Conservation (phyloP, 495 filamentous ascomycete species). For the Umbilicaria muhlenbergii region DNA sequence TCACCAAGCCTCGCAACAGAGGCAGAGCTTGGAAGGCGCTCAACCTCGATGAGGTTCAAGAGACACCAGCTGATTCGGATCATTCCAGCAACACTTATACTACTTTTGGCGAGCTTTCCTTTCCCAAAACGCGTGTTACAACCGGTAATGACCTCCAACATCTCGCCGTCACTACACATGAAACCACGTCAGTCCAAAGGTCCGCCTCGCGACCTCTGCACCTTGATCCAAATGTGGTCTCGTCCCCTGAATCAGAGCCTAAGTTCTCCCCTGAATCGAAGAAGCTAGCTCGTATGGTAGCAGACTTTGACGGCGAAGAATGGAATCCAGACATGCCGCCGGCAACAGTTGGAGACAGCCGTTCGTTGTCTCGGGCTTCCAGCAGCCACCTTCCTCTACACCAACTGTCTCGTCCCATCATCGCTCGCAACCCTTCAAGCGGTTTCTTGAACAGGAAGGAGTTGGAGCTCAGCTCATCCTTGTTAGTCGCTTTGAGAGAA, state of each 20-base stretch:
- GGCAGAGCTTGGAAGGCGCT: slow-evolving; percentile 16
- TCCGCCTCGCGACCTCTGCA: neutral
- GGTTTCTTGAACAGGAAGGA: too few species aligned
- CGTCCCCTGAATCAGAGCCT: neutral
- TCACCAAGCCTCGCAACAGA: slow-evolving; percentile 7
- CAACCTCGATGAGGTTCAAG: slow-evolving; percentile 13
- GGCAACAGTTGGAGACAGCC: too few species aligned
- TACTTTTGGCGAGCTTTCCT: slow-evolving; percentile 9
- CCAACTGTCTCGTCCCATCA: too few species aligned
- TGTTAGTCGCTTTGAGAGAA: too few species aligned
- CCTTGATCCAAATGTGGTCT: neutral
- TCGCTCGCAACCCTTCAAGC: too few species aligned
- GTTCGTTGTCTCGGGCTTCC: too few species aligned
- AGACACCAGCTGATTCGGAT: slow-evolving; percentile 4
- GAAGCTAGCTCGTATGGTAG: too few species aligned
- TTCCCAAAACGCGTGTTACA: slow-evolving; percentile 11
- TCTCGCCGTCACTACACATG: slow-evolving; percentile 4
- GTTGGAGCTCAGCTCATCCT: too few species aligned
- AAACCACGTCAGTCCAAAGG: neutral
- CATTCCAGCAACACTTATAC: neutral
- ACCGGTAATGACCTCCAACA: slow-evolving; percentile 2
- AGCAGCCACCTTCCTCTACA: too few species aligned
- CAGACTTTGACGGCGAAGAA: too few species aligned
- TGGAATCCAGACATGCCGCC: too few species aligned
- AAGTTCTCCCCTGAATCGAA: too few species aligned